phyloP scores from a whole-genome alignment of 176 grass and related monocot genomes.

The Echinochloa phyllopogon region DNA sequence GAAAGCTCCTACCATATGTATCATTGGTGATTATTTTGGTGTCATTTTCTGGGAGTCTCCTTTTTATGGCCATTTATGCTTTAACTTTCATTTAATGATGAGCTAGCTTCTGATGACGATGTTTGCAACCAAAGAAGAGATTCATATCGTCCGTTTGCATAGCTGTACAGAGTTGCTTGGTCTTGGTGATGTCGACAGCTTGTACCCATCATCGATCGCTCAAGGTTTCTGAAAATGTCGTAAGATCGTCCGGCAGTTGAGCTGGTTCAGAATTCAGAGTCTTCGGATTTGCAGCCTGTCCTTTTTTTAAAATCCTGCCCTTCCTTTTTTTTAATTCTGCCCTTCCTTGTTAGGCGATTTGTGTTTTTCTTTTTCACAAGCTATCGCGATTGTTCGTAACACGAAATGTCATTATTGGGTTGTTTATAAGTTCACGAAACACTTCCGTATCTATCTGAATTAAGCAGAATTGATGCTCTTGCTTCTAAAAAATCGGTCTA shows the following conservation, averaged over 20 bases:
- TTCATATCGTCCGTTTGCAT: background rate
- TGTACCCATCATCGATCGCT: background rate
- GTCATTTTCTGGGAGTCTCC: slow-evolving; percentile 19
- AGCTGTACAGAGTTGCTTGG: slow-evolving; percentile 9
- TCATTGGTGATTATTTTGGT: too few species aligned
- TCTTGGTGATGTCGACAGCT: slow-evolving; percentile 13
- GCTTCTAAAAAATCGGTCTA: background rate
- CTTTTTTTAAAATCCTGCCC: background rate
- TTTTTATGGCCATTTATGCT: background rate
- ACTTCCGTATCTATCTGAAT: background rate
- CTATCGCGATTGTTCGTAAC: background rate
- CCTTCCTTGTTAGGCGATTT: background rate
- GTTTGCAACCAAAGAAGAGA: background rate
- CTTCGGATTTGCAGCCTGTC: background rate
- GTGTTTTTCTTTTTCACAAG: background rate
- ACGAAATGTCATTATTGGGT: background rate
- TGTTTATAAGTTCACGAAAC: background rate
- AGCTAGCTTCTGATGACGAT: background rate
- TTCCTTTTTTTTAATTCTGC: background rate
- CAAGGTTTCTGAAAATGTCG: slow-evolving; percentile 9
- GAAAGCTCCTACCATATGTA: slow-evolving; percentile 28
- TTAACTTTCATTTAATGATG: slow-evolving; percentile 25
- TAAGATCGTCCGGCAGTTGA: background rate
- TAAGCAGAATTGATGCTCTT: background rate
- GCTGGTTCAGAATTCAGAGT: background rate